phyloP scores from a whole-genome alignment of 2,329 filamentous ascomycete genomes.

The Ophiostoma quercus region DNA sequence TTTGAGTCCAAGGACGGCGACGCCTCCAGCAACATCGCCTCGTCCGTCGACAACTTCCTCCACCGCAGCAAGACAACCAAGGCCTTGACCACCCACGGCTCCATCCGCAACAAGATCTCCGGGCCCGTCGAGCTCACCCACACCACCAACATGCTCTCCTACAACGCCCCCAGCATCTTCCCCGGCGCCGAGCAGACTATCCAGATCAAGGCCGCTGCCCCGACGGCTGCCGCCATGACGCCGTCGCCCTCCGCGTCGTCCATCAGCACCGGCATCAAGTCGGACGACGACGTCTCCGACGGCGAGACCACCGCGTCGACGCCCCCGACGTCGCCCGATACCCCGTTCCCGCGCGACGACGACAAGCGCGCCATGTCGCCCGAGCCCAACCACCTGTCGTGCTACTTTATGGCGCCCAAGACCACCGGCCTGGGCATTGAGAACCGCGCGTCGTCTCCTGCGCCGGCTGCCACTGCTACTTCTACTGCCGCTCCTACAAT shows the following conservation, averaged over 20 bases:
- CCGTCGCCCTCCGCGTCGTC: constrained; percentile 43
- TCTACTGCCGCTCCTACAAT: constrained; percentile 54
- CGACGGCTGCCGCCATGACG: constrained; percentile 25
- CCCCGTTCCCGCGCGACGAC: constrained; percentile 44
- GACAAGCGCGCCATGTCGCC: constrained; percentile 47
- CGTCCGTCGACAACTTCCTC: constrained; percentile 35
- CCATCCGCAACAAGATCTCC: constrained; percentile 71
- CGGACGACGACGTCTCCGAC: constrained; percentile 65
- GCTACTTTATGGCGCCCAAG: constrained; percentile 51
- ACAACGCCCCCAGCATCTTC: constrained; percentile 82
- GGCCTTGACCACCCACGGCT: constrained; percentile 39
- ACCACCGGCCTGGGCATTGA: constrained; percentile 15
- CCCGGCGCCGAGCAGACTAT: background rate
- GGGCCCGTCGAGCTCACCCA: constrained; percentile 80
- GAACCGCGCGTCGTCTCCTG: background rate
- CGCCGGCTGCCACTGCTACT: constrained; percentile 25
- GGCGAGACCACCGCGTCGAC: constrained; percentile 50
- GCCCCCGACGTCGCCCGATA: constrained; percentile 64
- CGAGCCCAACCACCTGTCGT: constrained; percentile 62
- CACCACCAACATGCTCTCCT: constrained; percentile 93
- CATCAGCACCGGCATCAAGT: constrained; percentile 40
- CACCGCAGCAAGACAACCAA: constrained; percentile 50
- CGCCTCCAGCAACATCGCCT: background rate
- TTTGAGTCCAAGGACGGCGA: constrained; percentile 42
- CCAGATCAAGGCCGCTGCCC: background rate